Base-by-base conservation (phyloP, 2,329 filamentous ascomycete genomes). In the Ascochyta pisi region DNA sequence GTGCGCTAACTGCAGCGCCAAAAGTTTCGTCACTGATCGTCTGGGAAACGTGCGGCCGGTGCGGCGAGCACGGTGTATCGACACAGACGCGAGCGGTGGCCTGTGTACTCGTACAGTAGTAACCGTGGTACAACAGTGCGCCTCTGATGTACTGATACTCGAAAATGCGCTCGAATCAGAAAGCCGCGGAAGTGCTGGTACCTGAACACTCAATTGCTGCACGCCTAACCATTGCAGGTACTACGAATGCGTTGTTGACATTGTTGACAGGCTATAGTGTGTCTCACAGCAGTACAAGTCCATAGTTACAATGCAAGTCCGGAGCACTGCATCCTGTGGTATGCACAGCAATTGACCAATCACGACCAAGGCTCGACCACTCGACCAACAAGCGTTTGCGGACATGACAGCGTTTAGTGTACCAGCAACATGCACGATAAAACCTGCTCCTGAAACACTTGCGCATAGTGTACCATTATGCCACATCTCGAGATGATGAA, bases 1-100 rank as follows among this genome's bases (percentile, higher is more conserved):
- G 53, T 42, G 46, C 53, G 47, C 53, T 56, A 56, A 48, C n/a
- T 56, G 46, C 31, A 56, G 41, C 29, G 31, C 42, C 40, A 31
- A 31, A 37, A 39, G n/a, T 51, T 56, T 56, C 42, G 42, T 50
- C 53, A 56, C 41, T n/a, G 16, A 33, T 33, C 41, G 22, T 24
- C 13, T 23, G 10, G 40, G 19, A 46, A 49, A 54, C 40, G 41
- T 41, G 37, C 33, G 42, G 42, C 24, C 31, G 37, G 41, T 56
- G 53, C 53, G 53, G 24, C 29, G 38, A 38, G 47, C 53, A 50
- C 46, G 24, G 52, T 26, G 35, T 42, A n/a, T 27, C 22, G 34
- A 35, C 13, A 38, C 38, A 40, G 40, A 41, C 26, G 38, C 52
- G 47, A 55, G 29, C 16, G 22, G 24, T 42, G 43, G 22, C 40